Evolutionary conservation across 495 filamentous ascomycete species (phyloP), one percentile per base, ranked within the genome.

Genomic region (Aspergillus cavernicola): DNA sequence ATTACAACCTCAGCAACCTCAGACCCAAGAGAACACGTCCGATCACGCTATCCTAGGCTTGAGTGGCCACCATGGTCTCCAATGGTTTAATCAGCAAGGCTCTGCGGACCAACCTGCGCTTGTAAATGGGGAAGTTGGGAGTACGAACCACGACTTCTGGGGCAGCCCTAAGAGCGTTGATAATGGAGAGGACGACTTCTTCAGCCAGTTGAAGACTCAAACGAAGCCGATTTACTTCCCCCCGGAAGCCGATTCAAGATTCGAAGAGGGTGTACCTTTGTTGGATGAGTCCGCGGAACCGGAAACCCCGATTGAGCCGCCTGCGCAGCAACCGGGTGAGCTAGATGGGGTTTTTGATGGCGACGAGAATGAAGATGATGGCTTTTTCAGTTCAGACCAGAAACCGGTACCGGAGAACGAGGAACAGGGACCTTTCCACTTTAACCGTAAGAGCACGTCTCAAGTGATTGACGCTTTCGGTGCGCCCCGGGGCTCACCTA

Each of bases 151-250:
- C 19, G 62, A 64, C 33, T 65, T 66, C 12, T 69, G 71, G 59
- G 65, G 53, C 19, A 67, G 61, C 32, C 56, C 60, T 6, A 52
- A 50, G 42, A 60, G 66, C 36, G 56, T 57, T 16, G 62, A 70
- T 36, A 44, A 69, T 5, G 72, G 76, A 19, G 68, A 76, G 33
- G 69, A 73, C 37, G 74, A 69, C 16, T 77, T 80, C 43, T 80
- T 79, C 49, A 64, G 72, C 32, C 75, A 80, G 57, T 58, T 77
- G 24, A 77, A 72, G 55, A 70, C 71, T 12, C 73, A 76, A 56
- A 75, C 73, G 6, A 76, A 75, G 41, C 71, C 74, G 9, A 76
- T 76, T 9, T 76, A 71, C 26, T 55, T 67, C 2, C n/a, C n/a
- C n/a, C 72, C 73, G 18, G 72, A 77, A 55, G 57, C 71, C 0